phyloP scores from a whole-genome alignment of 805 yeast genomes.

The Priceomyces carsonii region DNA sequence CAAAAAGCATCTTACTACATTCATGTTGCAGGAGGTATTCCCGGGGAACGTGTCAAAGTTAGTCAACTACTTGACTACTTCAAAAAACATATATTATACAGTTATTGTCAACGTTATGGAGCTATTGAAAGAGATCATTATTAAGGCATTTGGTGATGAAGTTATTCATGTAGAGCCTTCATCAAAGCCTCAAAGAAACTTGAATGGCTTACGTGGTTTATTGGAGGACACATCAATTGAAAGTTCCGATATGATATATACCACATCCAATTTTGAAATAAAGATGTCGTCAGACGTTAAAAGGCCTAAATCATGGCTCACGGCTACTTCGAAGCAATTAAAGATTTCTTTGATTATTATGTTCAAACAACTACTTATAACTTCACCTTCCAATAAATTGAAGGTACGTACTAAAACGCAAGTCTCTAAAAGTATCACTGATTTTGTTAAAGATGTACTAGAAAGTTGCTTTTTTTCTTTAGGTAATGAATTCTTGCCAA shows the following conservation, averaged over 20 bases:
- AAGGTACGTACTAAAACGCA: conserved; percentile 25
- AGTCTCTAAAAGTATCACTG: conserved; percentile 20
- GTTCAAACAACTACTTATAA: conserved; percentile 29
- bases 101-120: conserved; percentile 21
- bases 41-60: conserved; percentile 41
- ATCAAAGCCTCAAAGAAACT: conserved; percentile 5
- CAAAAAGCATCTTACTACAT: conserved; percentile 20
- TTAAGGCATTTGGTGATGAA: conserved; percentile 32
- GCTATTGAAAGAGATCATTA: conserved; percentile 20
- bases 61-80: conserved; percentile 23
- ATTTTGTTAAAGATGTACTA: conserved; percentile 21
- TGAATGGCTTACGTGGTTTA: conserved; percentile 13
- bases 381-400: conserved; percentile 14
- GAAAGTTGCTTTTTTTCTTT: conserved; percentile 31
- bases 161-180: too few species aligned
- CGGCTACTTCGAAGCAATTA: conserved; percentile 38
- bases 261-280: conserved; percentile 6
- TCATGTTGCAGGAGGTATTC: conserved; percentile 37
- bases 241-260: neutral
- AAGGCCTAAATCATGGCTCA: conserved; percentile 34
- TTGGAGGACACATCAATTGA: conserved; percentile 10
- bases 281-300: conserved; percentile 2
- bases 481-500: conserved; percentile 28
- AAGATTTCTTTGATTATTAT: conserved; percentile 32
- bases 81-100: conserved; percentile 23